Evolutionary conservation across 75 land plant genomes (phyloP), one percentile per base, ranked within the genome.

Genomic region (Isoetes taiwanensis): DNA sequence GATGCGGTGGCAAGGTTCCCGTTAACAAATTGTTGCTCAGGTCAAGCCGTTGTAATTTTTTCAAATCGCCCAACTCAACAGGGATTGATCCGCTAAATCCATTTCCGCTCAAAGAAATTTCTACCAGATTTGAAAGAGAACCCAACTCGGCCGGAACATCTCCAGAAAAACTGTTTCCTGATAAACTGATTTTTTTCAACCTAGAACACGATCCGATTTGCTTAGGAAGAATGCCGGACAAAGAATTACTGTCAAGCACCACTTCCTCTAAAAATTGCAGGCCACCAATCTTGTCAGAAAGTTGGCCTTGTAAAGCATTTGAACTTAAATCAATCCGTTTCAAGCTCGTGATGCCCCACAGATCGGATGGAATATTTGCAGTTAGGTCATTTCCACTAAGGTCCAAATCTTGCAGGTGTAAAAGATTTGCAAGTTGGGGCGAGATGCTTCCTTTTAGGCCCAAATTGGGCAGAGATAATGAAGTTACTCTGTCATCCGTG

Each of bases 81-180:
- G 95, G 95, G 2, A 88, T 85, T 5, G 43, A 19, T 2, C 83
- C 86, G 8, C 54, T 12, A 20, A 88, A 62, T 30, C 55, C 56
- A 43, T 84, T 88, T 52, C 64, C 48, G 0, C 74, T 57, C 0
- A 83, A 39, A 25, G 77, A 72, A 1, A 86, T 76, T 32, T 74
- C 65, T 17, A 17, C 38, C 25, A 87, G 69, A 4, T 59, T 41
- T 6, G 58, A 27, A 17, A 85, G 74, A 3, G 19, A 14, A 1
- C 82, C 81, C 17, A 87, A 41, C 59, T 76, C 88, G 1, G 41
- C 32, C 3, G 94, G 94, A 52, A 87, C 78, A 6, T n/a, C 50
- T 4, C 65, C 60, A 28, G 29, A 24, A 59, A 87, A 64, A 43
- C 42, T 57, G 42, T 87, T 87, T 1, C 64, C 72, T 2, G 68